A percentile compares a stretch with the other conserved stretches of the same genome.
Conservation (phyloP, 345 rosid species). For the Acer negundo region DNA sequence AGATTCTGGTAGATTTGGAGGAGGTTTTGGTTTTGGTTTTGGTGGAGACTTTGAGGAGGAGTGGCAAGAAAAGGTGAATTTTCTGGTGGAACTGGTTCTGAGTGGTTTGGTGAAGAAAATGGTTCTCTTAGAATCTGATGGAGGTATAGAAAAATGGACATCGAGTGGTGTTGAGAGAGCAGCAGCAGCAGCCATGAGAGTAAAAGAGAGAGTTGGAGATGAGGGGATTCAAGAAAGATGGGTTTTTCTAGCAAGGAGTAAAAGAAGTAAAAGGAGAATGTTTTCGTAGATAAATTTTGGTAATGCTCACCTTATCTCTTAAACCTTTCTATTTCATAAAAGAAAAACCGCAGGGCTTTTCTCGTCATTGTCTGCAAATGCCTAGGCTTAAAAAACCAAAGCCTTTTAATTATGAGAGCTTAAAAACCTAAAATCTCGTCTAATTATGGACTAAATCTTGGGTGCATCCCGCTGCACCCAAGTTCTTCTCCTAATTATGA, state of each 20-base stretch:
- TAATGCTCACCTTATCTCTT: background rate
- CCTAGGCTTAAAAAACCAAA: no score
- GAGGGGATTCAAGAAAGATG: background rate
- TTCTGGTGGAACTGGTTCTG: constrained; percentile 36
- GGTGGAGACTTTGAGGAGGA: constrained; percentile 25
- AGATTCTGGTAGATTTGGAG: constrained; percentile 35
- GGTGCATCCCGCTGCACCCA: no score
- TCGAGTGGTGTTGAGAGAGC: constrained; percentile 61
- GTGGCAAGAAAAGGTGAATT: constrained; percentile 46
- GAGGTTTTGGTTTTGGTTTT: constrained; percentile 24
- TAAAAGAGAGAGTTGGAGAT: background rate
- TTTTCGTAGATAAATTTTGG: no score
- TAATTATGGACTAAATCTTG: no score
- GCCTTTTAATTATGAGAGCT: no score
- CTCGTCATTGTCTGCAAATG: no score
- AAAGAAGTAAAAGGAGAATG: no score
- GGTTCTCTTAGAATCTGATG: constrained; percentile 42
- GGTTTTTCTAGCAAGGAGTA: background rate
- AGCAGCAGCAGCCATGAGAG: constrained; percentile 63
- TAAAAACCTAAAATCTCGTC: no score
- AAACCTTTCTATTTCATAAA: background rate
- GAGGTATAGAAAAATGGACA: constrained; percentile 39
- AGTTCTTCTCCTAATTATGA: no score
- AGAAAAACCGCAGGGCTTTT: no score
- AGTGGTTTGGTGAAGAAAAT: constrained; percentile 37